phyloP scores from a whole-genome alignment of 257 asterid species.

The Ajuga chamaepitys region DNA sequence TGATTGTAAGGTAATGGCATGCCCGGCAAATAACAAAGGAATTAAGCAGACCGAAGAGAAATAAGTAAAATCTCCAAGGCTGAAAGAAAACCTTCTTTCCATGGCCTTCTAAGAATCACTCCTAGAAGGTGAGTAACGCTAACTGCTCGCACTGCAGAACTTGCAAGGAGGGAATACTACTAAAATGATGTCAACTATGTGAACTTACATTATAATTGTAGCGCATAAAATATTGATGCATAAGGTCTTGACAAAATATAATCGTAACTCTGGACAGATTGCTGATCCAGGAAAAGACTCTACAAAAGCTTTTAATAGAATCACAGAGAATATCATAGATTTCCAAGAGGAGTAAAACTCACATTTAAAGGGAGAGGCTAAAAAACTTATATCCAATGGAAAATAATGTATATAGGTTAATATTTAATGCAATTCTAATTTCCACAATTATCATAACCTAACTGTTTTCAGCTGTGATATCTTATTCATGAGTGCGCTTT shows the following conservation, averaged over 20 bases:
- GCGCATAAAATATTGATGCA: neutral
- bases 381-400: neutral
- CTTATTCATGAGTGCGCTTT: neutral
- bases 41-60: neutral
- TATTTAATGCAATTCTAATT: neutral
- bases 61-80: neutral
- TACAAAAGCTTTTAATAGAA: neutral
- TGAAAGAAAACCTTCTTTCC: neutral
- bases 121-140: neutral
- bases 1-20: neutral
- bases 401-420: neutral
- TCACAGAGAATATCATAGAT: neutral
- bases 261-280: neutral
- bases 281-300: neutral
- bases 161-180: neutral
- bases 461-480: neutral
- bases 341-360: neutral
- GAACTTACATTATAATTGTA: neutral
- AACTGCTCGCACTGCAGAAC: neutral
- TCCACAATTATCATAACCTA: neutral
- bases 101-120: neutral
- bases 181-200: neutral
- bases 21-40: neutral
- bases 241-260: neutral
- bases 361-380: neutral